A percentile compares a stretch with the other conserved stretches of the same genome.
These are phyloP conservation scores for Leucaena leucocephala DNA, from an alignment of 306 rosid genomes.

Conservation along the genomic window DNA sequence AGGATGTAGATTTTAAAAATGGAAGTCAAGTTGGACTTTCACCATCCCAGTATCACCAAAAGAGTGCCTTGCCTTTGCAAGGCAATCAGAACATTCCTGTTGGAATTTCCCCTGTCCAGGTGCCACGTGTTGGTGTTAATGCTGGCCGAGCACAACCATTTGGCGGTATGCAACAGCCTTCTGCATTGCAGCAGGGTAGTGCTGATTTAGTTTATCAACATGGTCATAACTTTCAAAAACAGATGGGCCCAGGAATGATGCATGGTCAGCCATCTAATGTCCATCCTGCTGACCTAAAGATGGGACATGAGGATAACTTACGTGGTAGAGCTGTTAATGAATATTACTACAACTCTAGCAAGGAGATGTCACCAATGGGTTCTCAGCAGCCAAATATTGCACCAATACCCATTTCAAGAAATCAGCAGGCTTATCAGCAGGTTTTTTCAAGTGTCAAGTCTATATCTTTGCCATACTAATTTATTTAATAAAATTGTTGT, in stretches of 20 bases:
- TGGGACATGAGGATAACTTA: constrained; percentile 60
- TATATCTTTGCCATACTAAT: constrained; percentile 1
- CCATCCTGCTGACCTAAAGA: constrained; percentile 57
- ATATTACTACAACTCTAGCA: constrained; percentile 59
- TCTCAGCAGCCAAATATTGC: constrained; percentile 79
- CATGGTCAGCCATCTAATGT: constrained; percentile 68
- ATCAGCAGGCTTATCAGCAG: constrained; percentile 85
- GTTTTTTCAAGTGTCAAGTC: constrained; percentile 39
- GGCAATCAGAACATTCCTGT: constrained; percentile 56
- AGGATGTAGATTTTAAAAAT: constrained; percentile 69
- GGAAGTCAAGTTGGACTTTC: constrained; percentile 76
- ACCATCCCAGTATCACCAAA: constrained; percentile 74
- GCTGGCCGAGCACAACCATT: constrained; percentile 67
- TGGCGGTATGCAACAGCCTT: constrained; percentile 59
- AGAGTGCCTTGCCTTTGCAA: constrained; percentile 56
- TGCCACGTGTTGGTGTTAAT: constrained; percentile 60
- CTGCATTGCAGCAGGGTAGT: constrained; percentile 63
- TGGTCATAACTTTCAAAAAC: constrained; percentile 70
- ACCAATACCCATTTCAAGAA: constrained; percentile 66
- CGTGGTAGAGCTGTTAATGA: constrained; percentile 72
- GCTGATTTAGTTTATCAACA: constrained; percentile 66
- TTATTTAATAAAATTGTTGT: neutral
- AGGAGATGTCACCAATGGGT: constrained; percentile 58
- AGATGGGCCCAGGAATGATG: constrained; percentile 64
- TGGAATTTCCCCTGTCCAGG: constrained; percentile 56